These are phyloP conservation scores for Dacryopinax primogenitus DNA, from an alignment of 768 basidiomycete genomes.

Conservation along the genomic window DNA sequence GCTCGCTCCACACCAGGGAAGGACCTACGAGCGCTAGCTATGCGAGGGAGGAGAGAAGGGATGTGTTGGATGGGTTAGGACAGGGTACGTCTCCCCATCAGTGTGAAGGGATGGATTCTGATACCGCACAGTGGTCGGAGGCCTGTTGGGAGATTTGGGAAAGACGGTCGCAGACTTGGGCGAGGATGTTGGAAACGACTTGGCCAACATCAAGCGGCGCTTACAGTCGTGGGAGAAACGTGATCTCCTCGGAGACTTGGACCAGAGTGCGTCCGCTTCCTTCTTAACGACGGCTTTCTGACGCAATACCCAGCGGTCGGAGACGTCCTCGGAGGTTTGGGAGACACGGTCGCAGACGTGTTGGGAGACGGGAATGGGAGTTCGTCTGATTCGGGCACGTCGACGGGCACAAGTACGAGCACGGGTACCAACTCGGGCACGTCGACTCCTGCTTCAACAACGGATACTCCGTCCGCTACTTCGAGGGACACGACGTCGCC, in stretches of 20 bases:
- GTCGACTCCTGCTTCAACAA: conserved; percentile 15
- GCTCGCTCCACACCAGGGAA: conserved; percentile 19
- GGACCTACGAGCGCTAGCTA: background rate
- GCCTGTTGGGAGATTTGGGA: background rate
- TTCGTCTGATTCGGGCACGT: conserved; percentile 29
- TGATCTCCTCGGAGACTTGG: no score
- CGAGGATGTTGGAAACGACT: background rate
- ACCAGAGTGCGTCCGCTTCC: background rate
- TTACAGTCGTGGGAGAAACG: no score
- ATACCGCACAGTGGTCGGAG: background rate
- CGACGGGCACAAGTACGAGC: conserved; percentile 33
- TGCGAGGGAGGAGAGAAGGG: background rate
- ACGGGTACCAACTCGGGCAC: conserved; percentile 30
- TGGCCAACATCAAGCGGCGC: background rate
- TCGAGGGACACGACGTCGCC: no score
- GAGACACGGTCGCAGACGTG: background rate
- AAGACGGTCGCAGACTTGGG: background rate
- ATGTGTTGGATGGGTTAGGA: background rate
- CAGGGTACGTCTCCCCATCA: background rate
- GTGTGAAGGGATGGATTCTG: background rate
- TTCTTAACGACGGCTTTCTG: background rate
- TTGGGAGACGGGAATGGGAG: no score
- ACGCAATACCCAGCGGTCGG: background rate
- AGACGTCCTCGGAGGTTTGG: background rate
- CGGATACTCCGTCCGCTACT: no score